Evolutionary conservation across 257 asterid species (phyloP), one percentile per base, ranked within the genome.

Genomic region (Solanum bulbocastanum): DNA sequence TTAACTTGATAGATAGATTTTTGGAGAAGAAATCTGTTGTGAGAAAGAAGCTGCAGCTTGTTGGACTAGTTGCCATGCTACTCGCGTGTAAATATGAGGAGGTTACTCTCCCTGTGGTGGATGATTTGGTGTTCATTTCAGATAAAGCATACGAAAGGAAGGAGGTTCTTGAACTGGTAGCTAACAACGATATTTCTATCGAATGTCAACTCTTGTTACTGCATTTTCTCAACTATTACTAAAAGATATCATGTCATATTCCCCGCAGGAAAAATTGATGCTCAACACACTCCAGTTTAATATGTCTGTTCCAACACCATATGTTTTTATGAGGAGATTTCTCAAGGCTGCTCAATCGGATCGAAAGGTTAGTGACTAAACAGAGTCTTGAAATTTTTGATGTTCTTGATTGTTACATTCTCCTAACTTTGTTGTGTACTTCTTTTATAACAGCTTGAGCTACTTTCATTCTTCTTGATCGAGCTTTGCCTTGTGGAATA

Each of bases 11-110:
- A 12, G 98, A 97, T 87, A 91, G 98, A 87, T 97, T 94, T 91
- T 90, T 96, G 58, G 98, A 90, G 76, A 95, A 91, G 89, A 98
- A 97, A 91, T 87, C 95, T 5, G 94, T 96, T 25, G 98, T 91
- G n/a, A 90, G 98, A 87, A 95, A 95, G 90, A 96, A 94, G 90
- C 90, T 96, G 90, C 99, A 96, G 94, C 96, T 96, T 5, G 98
- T 96, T 13, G 99, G 98, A 9, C 87, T 96, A 25, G 98, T 95
- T 10, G 99, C 98, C 8, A 87, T 93, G 97, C 95, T 96, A 65
- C 89, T 96, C 11, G 98, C 99, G 4, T 94, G 98, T 94, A 96
- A 96, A 86, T 96, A 96, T 20, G 99, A 96, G 91, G 98, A 95
- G 66, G 98, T 95, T 83, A 93, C 97, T 5, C 98, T 95, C 15